A percentile compares a stretch with the other conserved stretches of the same genome.
Conservation (phyloP, 192 early-diverging fungal genomes). For the Podila epicladia region DNA sequence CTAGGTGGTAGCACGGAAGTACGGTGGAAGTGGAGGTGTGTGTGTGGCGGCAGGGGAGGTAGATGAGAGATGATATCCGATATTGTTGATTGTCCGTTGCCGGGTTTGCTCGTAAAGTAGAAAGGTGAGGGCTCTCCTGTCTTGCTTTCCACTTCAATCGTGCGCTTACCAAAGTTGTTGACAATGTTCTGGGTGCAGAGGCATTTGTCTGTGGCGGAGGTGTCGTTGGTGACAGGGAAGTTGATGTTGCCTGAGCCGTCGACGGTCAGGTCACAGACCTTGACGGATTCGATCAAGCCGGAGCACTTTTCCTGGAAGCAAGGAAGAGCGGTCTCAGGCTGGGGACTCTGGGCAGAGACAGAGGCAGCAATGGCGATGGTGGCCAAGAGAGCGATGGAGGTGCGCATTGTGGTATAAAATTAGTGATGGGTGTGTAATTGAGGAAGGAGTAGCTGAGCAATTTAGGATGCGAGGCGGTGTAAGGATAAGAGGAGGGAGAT, state of each 20-base stretch:
- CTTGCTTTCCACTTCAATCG: no score
- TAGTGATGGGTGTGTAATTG: not conserved
- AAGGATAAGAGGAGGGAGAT: not conserved
- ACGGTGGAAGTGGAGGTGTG: no score
- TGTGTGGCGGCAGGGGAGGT: no score
- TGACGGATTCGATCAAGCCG: conserved; percentile 22
- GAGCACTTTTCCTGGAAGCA: conserved; percentile 39
- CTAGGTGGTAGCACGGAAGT: no score
- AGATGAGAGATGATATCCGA: no score
- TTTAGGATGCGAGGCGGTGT: not conserved
- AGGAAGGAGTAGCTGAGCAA: not conserved
- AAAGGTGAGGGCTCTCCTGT: no score
- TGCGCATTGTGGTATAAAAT: conserved; percentile 29
- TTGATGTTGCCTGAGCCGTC: conserved; percentile 43
- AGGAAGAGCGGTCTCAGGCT: conserved; percentile 22
- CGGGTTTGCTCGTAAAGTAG: no score
- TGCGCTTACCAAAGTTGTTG: conserved; percentile 32
- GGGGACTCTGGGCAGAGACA: conserved; percentile 38
- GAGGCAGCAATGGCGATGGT: conserved; percentile 16
- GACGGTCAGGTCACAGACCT: conserved; percentile 34
- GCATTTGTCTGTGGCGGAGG: conserved; percentile 39
- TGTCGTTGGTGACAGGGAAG: conserved; percentile 33
- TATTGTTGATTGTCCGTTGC: no score
- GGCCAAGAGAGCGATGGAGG: conserved; percentile 22
- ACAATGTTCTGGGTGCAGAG: conserved; percentile 47